Conservation (phyloP, 768 basidiomycete species). For the Amanita molliuscula region DNA sequence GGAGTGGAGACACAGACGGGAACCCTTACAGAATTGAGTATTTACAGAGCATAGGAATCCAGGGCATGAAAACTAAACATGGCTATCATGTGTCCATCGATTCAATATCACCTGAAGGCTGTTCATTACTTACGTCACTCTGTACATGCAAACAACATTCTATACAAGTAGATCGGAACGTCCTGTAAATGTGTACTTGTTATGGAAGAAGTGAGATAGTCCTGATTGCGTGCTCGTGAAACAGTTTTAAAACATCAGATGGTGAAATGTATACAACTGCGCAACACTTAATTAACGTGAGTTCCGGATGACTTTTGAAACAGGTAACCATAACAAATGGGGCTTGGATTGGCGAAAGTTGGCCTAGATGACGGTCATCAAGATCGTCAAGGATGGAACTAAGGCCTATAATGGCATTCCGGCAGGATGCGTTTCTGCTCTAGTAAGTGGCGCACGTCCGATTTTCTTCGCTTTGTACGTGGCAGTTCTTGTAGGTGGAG, state of each 20-base stretch:
- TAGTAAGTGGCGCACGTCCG: conserved; percentile 34
- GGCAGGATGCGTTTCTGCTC: conserved; percentile 62
- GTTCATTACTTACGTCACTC: too few relatives aligned
- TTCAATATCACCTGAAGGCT: too few relatives aligned
- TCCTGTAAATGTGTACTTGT: background rate
- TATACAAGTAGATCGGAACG: background rate
- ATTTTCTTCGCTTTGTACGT: conserved; percentile 50
- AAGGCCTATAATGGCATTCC: conserved; percentile 38
- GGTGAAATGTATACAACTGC: conserved; percentile 7
- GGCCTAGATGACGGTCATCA: background rate
- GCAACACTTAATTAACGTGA: background rate
- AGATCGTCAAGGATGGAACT: background rate
- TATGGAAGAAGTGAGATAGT: background rate
- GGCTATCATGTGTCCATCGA: background rate
- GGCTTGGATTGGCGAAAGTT: background rate
- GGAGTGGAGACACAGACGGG: conserved; percentile 46
- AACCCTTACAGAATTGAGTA: conserved; percentile 59
- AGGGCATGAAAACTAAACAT: conserved; percentile 16
- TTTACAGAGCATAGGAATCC: conserved; percentile 36
- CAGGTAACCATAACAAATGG: background rate
- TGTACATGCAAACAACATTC: background rate
- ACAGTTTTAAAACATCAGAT: conserved; percentile 5
- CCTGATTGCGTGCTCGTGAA: background rate
- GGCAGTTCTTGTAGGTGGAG: conserved; percentile 55
- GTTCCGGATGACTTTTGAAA: background rate